A percentile compares a stretch with the other conserved stretches of the same genome.
Conservation (phyloP, 225 moss, liverwort and hornwort species). For the Asterella californica region DNA sequence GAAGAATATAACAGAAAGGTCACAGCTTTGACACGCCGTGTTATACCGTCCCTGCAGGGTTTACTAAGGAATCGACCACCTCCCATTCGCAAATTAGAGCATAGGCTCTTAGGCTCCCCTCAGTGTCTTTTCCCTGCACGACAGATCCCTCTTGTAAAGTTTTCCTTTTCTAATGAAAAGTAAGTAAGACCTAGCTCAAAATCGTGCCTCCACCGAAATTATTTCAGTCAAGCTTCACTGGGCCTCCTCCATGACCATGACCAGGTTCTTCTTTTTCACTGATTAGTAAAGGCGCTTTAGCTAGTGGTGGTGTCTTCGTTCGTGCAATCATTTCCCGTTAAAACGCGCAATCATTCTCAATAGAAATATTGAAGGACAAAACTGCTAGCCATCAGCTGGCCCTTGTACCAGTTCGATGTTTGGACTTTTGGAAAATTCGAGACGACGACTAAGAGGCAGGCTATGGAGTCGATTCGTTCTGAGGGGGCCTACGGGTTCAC, state of each 20-base stretch:
- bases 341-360: conserved; percentile 1
- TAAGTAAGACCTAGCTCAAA: background rate
- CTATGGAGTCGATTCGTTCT: background rate
- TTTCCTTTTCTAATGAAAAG: background rate
- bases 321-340: conserved; percentile 12
- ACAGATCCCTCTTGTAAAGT: background rate
- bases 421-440: background rate
- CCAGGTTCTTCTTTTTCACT: background rate
- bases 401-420: background rate
- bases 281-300: background rate
- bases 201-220: background rate
- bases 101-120: background rate
- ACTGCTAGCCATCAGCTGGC: background rate
- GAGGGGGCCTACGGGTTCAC: background rate
- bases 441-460: background rate
- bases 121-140: background rate
- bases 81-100: too few relatives aligned
- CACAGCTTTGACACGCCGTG: too few relatives aligned
- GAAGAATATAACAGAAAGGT: too few relatives aligned
- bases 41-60: too few relatives aligned
- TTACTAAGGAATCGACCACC: too few relatives aligned
- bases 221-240: background rate
- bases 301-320: background rate
- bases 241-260: background rate
- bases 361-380: conserved; percentile 12